Conservation (phyloP, 2,329 filamentous ascomycete genomes). For the Diplodia intermedia region DNA sequence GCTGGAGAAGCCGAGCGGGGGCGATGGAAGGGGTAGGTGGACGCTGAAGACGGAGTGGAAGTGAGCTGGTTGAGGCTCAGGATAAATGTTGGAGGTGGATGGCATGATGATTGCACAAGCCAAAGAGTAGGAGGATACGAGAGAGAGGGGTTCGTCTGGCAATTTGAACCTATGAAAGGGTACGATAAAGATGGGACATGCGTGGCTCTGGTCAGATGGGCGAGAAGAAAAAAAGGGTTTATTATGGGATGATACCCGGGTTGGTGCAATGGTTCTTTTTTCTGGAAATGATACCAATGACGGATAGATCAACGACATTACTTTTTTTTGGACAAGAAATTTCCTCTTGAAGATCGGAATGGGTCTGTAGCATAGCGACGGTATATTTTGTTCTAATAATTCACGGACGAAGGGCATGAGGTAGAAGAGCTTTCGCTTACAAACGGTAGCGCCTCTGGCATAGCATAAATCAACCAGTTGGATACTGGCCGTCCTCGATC, state of each 20-base stretch:
- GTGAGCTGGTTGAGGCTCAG: background rate
- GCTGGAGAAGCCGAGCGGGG: constrained; percentile 77
- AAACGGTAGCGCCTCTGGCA: too few species aligned
- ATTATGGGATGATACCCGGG: background rate
- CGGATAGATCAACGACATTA: background rate
- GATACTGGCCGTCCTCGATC: too few species aligned
- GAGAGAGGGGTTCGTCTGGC: background rate
- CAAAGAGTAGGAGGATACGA: background rate
- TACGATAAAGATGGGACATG: background rate
- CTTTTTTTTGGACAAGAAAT: too few species aligned
- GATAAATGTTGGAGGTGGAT: background rate
- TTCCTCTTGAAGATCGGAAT: background rate
- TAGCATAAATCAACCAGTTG: too few species aligned
- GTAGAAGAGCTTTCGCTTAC: too few species aligned
- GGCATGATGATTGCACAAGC: background rate
- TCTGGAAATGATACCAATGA: background rate
- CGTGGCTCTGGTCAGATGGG: background rate
- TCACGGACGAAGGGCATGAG: too few species aligned
- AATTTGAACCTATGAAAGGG: background rate
- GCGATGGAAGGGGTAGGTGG: constrained; percentile 73
- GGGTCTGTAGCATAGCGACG: background rate
- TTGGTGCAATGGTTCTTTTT: background rate
- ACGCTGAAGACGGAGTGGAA: constrained; percentile 64
- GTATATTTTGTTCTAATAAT: too few species aligned
- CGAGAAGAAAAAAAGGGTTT: background rate